Base-by-base conservation (phyloP, 352 stramenopile genomes). In the Pythium sp. region DNA sequence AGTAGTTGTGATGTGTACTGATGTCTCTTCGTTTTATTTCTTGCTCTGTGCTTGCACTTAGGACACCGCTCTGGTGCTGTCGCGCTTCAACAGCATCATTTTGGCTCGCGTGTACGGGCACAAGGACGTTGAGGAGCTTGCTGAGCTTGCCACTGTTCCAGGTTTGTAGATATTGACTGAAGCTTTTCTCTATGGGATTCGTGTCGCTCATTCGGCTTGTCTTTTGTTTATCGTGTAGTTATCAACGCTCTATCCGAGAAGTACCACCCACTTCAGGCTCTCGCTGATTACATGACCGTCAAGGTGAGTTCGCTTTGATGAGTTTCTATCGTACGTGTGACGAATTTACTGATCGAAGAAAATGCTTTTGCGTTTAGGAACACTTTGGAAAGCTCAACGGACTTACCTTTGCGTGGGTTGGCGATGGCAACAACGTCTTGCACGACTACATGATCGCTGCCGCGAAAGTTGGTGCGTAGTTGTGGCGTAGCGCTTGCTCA, bases 211-310 rank as follows among this genome's bases (percentile, higher is more conserved):
- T 20, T 58, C 46, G 14, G 7, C 3, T 20, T 9, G 6, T 38
- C 7, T 32, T 26, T 34, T 46, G 18, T 51, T 49, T 22, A 7
- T n/a, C 12, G n/a, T 43, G 41, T 53, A 54, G 94, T 99, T 36
- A 99, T 99, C 76, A 99, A 99, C 72, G 97, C 97, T 24, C 84
- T 99, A 8, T 98, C 89, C 68, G 97, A 99, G 73, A 95, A 98
- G 77, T 97, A 99, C 77, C 98, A 99, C 77, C 98, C 97, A 24
- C 82, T 99, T 34, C 98, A 99, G 77, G 98, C 97, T 65, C 82
- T 99, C 47, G 98, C 97, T 1, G 98, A 99, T 82, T 91, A 98
- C 54, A 95, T 99, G 92, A 99, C 97, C 3, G 86, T 99, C 49
- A 93, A 98, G 82, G 91, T 83, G 67, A 22, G 63, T 62, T 9